Conservation (phyloP, 345 rosid genomes). For the Citrus inodora region DNA sequence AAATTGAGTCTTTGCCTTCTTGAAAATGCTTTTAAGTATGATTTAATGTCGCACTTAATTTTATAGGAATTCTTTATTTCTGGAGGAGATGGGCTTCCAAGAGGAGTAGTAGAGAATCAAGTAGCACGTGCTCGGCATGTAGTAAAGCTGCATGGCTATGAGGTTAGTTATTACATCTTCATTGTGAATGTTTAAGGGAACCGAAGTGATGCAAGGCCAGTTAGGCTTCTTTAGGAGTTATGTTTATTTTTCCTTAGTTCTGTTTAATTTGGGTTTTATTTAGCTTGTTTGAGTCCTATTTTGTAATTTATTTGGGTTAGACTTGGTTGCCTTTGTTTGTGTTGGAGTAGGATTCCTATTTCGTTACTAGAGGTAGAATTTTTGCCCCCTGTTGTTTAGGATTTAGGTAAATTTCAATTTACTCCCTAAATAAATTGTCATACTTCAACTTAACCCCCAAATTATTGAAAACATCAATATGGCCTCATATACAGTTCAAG, state of each 20-base stretch:
- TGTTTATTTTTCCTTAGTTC: neutral
- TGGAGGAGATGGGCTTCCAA: slow-evolving; percentile 96
- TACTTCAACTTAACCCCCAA: too few species aligned
- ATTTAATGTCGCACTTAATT: neutral
- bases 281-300: neutral
- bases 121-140: slow-evolving; percentile 77
- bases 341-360: neutral
- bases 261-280: neutral
- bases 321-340: neutral
- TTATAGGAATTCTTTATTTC: slow-evolving; percentile 90
- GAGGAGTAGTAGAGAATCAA: slow-evolving; percentile 96
- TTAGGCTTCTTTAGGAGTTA: neutral
- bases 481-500: too few species aligned
- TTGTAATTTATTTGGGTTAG: neutral
- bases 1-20: neutral
- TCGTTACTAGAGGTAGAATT: neutral
- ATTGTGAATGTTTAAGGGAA: neutral
- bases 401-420: too few species aligned
- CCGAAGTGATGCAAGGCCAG: neutral
- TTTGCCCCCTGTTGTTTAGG: neutral
- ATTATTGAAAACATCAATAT: too few species aligned
- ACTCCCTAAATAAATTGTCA: too few species aligned
- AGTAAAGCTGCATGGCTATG: slow-evolving; percentile 71
- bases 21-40: slow-evolving; percentile 5
- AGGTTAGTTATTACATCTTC: slow-evolving; percentile 48